Evolutionary conservation across 768 basidiomycete genomes (phyloP), one percentile per base, ranked within the genome.

Genomic region (Xerocomellus amylosporus): DNA sequence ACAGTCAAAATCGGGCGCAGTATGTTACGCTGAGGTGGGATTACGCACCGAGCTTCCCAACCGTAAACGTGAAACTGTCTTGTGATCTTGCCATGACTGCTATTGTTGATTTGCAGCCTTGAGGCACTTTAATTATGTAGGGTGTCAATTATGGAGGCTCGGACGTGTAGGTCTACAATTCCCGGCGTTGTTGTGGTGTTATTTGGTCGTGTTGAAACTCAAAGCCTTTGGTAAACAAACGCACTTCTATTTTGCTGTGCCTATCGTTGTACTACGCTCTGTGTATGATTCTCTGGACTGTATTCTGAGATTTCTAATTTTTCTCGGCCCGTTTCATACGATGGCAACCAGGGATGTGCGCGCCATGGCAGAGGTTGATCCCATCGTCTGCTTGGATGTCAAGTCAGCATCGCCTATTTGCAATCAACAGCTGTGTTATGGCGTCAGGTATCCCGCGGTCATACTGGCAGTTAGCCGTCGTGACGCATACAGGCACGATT

Each of bases 11-110:
- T 55, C 22, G 30, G 55, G 28, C 38, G 57, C 53, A 51, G 47
- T 22, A 39, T 28, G 17, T 28, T 39, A 40, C 49, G 30, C 39
- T 17, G 36, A 36, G 40, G n/a, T 22, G n/a, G 12, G 14, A 36
- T 1, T 5, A 75, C 85, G 61, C 68, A 92, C 93, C 93, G 45
- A 97, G 87, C 77, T 98, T 98, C 51, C 94, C 94, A 10, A 98
- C 90, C 0, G 94, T 97, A 61, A 97, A 98, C 17, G 83, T 93
- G 67, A 90, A 91, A 70, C 85, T 87, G 41, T 90, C 89, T 54
- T 76, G 73, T 24, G 76, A 62, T 51, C 69, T 71, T 24, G 64
- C 58, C 74, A 74, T 76, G 43, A 33, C 51, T 58, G 59, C 48
- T 47, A 2, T 8, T 4, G 42, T 17, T 34, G 49, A 31, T 45